Evolutionary conservation across 2,329 filamentous ascomycete genomes (phyloP), one percentile per base, ranked within the genome.

Genomic region (Colletotrichum orbiculare): DNA sequence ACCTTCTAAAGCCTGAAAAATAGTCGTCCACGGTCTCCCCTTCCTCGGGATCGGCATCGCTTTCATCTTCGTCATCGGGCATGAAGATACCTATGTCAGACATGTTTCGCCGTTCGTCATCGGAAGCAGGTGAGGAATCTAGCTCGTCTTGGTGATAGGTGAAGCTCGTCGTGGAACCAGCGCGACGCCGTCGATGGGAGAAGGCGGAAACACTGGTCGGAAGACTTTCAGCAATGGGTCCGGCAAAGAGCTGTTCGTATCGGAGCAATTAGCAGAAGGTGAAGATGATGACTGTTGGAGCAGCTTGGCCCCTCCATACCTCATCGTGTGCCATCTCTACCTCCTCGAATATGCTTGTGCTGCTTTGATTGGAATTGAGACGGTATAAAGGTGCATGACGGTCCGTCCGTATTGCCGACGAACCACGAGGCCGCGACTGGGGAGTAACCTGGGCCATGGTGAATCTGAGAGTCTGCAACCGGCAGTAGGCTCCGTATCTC

Each of bases 311-410:
- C 25, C 25, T 25, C 25, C 25, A 25, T 72, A 96, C 92, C 87
- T 98, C 95, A 76, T 97, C 93, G 55, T 96, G 93, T 17, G 96
- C 95, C 96, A 99, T 98, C 76, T 97, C 95, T n/a, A 98, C 94
- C 77, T 97, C 93, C 70, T 93, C 93, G 71, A 97, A 90, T 71
- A 97, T 90, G 78, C 93, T 97, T 41, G 89, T 84, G 77, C 85
- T 88, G 79, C 91, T 93, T 72, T 89, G 83, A 72, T 92, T 92
- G 55, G 89, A 91, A 69, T 84, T 83, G 60, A 90, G 83, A 58
- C 89, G 83, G 77, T 93, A 92, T 67, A 92, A 74, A 55, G 74
- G 58, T 12, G 58, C 58, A 15, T 71, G 66, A 49, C 64, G 55
- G 34, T 66, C 64, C 17, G 58, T 25, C 39, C 60, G 59, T 13